Base-by-base conservation (phyloP, 73 alveolate species). In the Symbiodinium natans region DNA sequence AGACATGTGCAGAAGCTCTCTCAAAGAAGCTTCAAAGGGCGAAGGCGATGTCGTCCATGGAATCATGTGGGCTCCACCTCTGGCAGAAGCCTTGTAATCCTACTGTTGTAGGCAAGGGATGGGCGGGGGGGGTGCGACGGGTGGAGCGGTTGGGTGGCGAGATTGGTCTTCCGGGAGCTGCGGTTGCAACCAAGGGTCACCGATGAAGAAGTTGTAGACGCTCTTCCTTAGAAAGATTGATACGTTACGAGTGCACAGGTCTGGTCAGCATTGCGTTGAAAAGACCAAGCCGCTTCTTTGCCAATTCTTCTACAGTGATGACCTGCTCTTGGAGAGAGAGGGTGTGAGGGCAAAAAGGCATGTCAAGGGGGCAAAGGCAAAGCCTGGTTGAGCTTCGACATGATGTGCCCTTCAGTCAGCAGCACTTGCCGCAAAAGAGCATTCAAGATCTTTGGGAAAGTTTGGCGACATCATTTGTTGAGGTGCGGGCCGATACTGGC, bases 381-480 rank as follows among this genome's bases (percentile, higher is more conserved):
- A 23, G 83, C 94, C 94, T 87, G 94, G 94, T 87, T 87, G 34
- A 87, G 94, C 94, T 87, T 87, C 31, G 94, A 87, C 68, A 87
- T 87, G 84, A 87, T 56, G 94, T 87, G 94, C 41, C 94, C 94
- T 87, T n/a, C 29, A 86, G 80, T 27, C 39, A 27, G 68, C 2
- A 3, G n/a, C 25, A 43, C 56, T 43, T 5, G 59, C 17, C 59
- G 59, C 34, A 31, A 59, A 23, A 23, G n/a, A 59, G 21, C 11
- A 59, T 9, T 48, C 8, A 48, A 27, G 77, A 8, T 29, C 82
- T 15, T 63, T 1, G 15, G 63, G 63, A 8, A 48, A 48, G 63
- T 17, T 48, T 48, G 63, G 17, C 17, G 17, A 17, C 63, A 48
- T 10, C 63, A 48, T 17, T 48, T 29, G 8, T 13, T 82, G 41